Conservation (phyloP, 1,139 yeast genomes). For the Protomyces macrosporus region DNA sequence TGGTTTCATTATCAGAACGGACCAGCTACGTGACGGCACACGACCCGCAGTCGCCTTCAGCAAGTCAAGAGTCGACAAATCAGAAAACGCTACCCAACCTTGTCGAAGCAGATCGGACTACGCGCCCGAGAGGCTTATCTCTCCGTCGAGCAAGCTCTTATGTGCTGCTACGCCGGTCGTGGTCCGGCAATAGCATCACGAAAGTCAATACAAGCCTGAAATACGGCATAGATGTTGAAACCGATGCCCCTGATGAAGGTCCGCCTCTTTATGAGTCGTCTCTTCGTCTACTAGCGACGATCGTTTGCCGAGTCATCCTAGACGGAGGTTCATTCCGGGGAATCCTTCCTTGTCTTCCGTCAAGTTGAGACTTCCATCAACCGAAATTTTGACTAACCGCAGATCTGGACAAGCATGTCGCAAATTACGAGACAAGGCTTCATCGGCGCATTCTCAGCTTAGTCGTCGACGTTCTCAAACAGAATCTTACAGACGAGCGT, state of each 20-base stretch:
- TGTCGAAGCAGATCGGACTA: not conserved
- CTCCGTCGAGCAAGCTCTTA: not conserved
- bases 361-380: not conserved
- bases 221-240: not conserved
- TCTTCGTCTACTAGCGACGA: not conserved
- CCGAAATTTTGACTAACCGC: slow-evolving; percentile 26
- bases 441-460: slow-evolving; percentile 28
- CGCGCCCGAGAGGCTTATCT: slow-evolving; percentile 19
- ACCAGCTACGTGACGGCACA: too few species aligned
- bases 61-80: too few species aligned
- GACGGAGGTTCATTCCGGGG: not conserved
- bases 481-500: slow-evolving; percentile 16
- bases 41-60: too few species aligned
- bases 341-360: not conserved
- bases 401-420: slow-evolving; percentile 30
- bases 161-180: not conserved
- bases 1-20: too few species aligned
- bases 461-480: slow-evolving; percentile 27
- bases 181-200: slow-evolving; percentile 27
- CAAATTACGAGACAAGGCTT: slow-evolving; percentile 31
- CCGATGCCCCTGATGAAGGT: not conserved
- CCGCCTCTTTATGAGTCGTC: too few species aligned
- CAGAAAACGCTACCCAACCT: too few species aligned
- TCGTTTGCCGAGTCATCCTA: not conserved
- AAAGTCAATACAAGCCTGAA: slow-evolving; percentile 5